Evolutionary conservation across 2,329 filamentous ascomycete species (phyloP), one percentile per base, ranked within the genome.

Genomic region (Fusarium sp.): DNA sequence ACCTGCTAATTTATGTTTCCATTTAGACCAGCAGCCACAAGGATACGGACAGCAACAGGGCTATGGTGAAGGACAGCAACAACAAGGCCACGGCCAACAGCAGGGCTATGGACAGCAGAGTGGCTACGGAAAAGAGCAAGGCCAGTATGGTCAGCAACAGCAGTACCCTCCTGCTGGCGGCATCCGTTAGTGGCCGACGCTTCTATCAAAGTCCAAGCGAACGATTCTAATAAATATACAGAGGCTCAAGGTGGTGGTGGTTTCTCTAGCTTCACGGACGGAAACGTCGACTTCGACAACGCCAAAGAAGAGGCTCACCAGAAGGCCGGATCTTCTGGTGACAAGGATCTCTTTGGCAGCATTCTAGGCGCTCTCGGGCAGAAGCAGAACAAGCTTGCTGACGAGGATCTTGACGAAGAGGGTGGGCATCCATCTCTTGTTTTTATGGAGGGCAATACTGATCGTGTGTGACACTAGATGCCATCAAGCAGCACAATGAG

Each of bases 401-500:
- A 81, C 35, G 81, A 85, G 57, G 83, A 87, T 52, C 71, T 81
- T 43, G 80, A 82, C 32, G 85, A 88, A 72, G 79, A 85, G 20
- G 82, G 85, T 84, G 59, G 39, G 79, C 22, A 4, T 30, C 4
- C 8, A 26, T 17, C 17, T 20, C 24, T 10, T 5, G 11, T 26
- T 8, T 33, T 1, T 9, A 5, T 7, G 3, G 4, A 20, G 7
- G 20, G 11, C 19, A 17, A 15, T 24, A 9, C 22, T 47, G 13
- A 62, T 11, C 9, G 4, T 14, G 20, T n/a, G 30, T 32, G 4
- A 22, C 28, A 30, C 6, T 13, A 87, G 87, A 92, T 63, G 90
- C 91, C 19, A 87, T 95, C 22, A 83, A 87, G 71, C 87, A 91
- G 70, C 93, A 97, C 82, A 86, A 94, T 81, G 85, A 91, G 61